phyloP scores from a whole-genome alignment of 2,329 filamentous ascomycete species.

The Aspergillus thermomutatus region DNA sequence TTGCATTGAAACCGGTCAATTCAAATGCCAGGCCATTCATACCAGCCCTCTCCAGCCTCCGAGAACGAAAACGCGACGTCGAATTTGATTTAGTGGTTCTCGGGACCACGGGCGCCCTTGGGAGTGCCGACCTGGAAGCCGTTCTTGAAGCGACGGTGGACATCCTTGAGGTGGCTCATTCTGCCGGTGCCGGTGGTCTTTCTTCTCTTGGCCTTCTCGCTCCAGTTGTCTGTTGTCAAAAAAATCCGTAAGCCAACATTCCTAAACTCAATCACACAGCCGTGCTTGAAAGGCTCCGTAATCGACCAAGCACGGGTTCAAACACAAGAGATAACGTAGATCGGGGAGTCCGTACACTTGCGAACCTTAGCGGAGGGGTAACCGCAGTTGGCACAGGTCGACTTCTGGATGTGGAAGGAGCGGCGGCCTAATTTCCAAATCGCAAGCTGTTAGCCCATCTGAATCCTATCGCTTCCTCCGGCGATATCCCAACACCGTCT shows the following conservation, averaged over 20 bases:
- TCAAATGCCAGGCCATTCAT: constrained; percentile 37
- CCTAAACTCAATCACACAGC: constrained; percentile 1
- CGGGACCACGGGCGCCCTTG: constrained; percentile 73
- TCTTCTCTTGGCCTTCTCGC: constrained; percentile 99
- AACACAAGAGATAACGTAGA: neutral
- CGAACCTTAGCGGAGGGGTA: constrained; percentile 96
- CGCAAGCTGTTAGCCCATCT: constrained; percentile 33
- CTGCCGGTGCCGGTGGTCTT: constrained; percentile 98
- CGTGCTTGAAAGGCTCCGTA: constrained; percentile 5
- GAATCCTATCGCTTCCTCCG: constrained; percentile 7
- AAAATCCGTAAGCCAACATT: constrained; percentile 28
- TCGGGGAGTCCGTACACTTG: constrained; percentile 73
- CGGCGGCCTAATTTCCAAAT: constrained; percentile 66
- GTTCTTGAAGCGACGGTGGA: constrained; percentile 94
- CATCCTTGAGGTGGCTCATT: constrained; percentile 89
- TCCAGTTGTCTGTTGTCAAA: constrained; percentile 81
- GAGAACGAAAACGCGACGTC: constrained; percentile 38
- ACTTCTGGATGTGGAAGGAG: constrained; percentile 99
- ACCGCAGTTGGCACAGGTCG: constrained; percentile 92
- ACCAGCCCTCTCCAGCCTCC: constrained; percentile 39
- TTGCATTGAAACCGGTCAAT: constrained; percentile 35
- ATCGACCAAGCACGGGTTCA: constrained; percentile 31
- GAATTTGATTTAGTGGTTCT: constrained; percentile 40
- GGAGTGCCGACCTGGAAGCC: constrained; percentile 90
- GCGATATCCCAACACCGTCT: constrained; percentile 4